Evolutionary conservation across 2,329 filamentous ascomycete species (phyloP), one percentile per base, ranked within the genome.

Genomic region (Plenodomus lindquistii): DNA sequence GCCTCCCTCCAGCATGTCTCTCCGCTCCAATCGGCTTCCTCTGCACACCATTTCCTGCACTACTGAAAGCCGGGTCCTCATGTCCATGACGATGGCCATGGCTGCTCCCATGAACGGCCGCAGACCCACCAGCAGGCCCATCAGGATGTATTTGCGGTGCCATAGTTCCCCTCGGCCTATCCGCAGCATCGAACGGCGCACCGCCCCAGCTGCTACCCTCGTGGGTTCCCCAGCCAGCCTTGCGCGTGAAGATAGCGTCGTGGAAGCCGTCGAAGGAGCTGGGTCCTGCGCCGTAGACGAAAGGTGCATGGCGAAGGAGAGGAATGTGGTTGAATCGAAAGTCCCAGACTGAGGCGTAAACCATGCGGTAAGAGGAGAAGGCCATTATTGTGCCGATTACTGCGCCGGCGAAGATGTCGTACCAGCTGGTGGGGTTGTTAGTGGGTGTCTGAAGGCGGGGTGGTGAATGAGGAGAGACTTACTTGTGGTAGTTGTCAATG

Each of bases 401-500:
- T 0, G 80, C 85, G 4, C 86, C 87, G 0, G 83, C 85, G 0
- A 88, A 48, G n/a, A 88, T 75, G 46, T 90, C 87, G 52, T 89
- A 89, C 84, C 85, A 88, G 18, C 1, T 1, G 2, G 7, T 4
- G 1, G 10, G 15, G 37, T 52, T 41, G 42, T 45, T 37, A 17
- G 19, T 38, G 21, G 2, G 9, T 17, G 11, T 9, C 11, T 6
- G 13, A 16, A 21, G 13, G 5, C 4, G 15, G 2, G 16, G 24
- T 31, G 17, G 18, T 15, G 13, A 10, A 29, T 7, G 24, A 16
- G 11, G 22, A 31, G 48, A 38, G 42, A 55, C 54, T 52, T 45
- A 63, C 71, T 90, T 85, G 72, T 91, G 87, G 66, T 79, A 88
- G 65, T 88, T 83, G 55, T 90, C 74, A 47, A 90, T 88, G 0